These are phyloP conservation scores for Aspergillus diversus DNA, from an alignment of 495 filamentous ascomycete genomes.

Conservation along the genomic window DNA sequence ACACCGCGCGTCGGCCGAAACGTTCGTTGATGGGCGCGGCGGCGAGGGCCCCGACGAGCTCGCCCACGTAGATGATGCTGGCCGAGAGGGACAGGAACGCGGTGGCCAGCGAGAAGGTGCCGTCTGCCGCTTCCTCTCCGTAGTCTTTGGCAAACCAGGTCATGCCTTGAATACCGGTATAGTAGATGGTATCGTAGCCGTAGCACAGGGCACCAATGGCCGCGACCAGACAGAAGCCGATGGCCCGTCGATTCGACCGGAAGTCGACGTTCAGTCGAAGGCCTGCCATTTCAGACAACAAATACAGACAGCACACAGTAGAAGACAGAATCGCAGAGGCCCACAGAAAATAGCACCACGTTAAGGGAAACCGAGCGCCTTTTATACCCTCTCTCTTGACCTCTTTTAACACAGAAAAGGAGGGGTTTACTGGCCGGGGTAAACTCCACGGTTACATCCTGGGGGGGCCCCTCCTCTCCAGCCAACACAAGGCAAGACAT, in stretches of 20 bases:
- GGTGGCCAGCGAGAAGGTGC: constrained; percentile 23
- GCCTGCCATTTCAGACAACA: constrained; percentile 14
- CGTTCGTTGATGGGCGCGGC: constrained; percentile 29
- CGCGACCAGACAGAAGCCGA: constrained; percentile 29
- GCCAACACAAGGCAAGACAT: background rate
- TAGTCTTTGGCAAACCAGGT: constrained; percentile 29
- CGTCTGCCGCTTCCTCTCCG: constrained; percentile 21
- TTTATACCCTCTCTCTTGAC: background rate
- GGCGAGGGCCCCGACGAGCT: constrained; percentile 27
- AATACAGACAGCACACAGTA: too few species aligned
- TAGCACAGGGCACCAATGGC: constrained; percentile 34
- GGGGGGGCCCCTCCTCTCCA: background rate
- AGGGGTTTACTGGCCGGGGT: too few species aligned
- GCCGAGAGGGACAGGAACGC: constrained; percentile 29
- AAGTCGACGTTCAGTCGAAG: constrained; percentile 28
- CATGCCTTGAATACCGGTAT: constrained; percentile 36
- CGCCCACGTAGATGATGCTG: constrained; percentile 34
- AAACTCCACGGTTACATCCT: background rate
- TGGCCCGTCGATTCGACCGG: constrained; percentile 30
- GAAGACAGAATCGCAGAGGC: too few species aligned
- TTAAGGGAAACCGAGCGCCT: background rate
- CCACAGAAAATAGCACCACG: background rate
- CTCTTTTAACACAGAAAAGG: too few species aligned
- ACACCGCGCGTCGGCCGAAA: constrained; percentile 27
- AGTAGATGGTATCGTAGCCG: constrained; percentile 36